Base-by-base conservation (phyloP, 352 stramenopile species). In the Thraustotheca clavata region DNA sequence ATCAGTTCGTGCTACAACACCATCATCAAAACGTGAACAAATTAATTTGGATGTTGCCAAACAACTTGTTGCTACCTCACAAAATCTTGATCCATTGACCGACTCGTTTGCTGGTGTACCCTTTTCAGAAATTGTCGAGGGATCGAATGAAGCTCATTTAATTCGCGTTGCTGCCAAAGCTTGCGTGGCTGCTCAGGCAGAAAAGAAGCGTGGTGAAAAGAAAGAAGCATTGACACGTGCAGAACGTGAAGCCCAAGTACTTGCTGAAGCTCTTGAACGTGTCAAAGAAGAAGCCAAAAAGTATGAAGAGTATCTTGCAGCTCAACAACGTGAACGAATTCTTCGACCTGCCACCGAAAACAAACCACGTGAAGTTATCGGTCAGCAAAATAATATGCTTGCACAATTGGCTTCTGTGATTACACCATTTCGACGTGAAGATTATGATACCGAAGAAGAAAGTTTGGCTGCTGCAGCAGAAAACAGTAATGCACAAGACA, bases 281-380 rank as follows among this genome's bases (percentile, higher is more conserved):
- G 77, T 94, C 34, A 90, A 94, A 67, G 80, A 69, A 41, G 82
- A 94, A 49, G 84, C 84, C 1, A 88, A 88, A 59, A 88, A 89
- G 60, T 94, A 94, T 71, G 84, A 94, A 71, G 76, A 88, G 48
- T 83, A 87, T 20, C 62, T 94, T 14, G 79, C 87, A 57, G 67
- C 75, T 24, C 82, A 94, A 65, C 86, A 87, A 27, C 70, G 73
- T 1, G 81, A 91, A 52, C 71, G 76, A 49, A 73, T 94, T 49
- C 57, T 94, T 35, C 80, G 76, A 16, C 70, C 84, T 31, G 84
- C 84, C n/a, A 86, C 77, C 36, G 71, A 69, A 26, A 76, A 89
- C 74, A 91, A 91, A 46, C 76, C 80, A 22, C 65, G 86, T 63
- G 83, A 90, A 33, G 71, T 94, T 18, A 78, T 94, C 18, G 74